Evolutionary conservation across 2,329 filamentous ascomycete species (phyloP).

Genomic region (Botrytis tulipae): DNA sequence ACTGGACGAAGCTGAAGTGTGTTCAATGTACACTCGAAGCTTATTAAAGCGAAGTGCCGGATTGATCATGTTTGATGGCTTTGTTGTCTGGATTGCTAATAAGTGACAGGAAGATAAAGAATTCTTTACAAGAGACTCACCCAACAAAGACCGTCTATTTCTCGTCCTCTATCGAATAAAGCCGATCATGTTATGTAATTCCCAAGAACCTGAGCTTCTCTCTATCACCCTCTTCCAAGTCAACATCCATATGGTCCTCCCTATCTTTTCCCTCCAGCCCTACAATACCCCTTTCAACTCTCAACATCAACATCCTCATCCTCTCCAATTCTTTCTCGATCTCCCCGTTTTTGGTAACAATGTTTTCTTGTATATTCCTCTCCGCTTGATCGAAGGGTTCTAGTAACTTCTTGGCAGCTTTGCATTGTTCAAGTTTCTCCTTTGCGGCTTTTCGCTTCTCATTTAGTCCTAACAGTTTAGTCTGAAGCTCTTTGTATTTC

Average conservation of each 20-base stretch:
- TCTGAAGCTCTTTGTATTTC: conserved; percentile 52
- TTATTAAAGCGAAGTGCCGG: neutral
- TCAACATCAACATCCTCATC: conserved; percentile 61
- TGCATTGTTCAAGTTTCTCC: conserved; percentile 48
- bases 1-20: neutral
- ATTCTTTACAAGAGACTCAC: neutral
- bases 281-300: conserved; percentile 55
- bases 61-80: neutral
- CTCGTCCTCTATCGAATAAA: too few species aligned
- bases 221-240: conserved; percentile 29
- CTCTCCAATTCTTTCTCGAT: conserved; percentile 65
- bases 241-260: conserved; percentile 30
- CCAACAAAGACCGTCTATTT: neutral
- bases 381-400: conserved; percentile 48
- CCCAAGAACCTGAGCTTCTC: conserved; percentile 25
- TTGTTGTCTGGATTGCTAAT: neutral
- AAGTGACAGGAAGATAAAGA: neutral
- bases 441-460: conserved; percentile 43
- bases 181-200: neutral
- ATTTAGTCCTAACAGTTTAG: conserved; percentile 50
- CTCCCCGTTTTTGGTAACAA: conserved; percentile 63
- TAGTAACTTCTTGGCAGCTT: conserved; percentile 50
- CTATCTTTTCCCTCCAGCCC: conserved; percentile 27
- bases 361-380: conserved; percentile 59
- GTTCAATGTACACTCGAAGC: neutral